Conservation (phyloP, 2,329 filamentous ascomycete genomes). For the Colletotrichum tamarilloi region DNA sequence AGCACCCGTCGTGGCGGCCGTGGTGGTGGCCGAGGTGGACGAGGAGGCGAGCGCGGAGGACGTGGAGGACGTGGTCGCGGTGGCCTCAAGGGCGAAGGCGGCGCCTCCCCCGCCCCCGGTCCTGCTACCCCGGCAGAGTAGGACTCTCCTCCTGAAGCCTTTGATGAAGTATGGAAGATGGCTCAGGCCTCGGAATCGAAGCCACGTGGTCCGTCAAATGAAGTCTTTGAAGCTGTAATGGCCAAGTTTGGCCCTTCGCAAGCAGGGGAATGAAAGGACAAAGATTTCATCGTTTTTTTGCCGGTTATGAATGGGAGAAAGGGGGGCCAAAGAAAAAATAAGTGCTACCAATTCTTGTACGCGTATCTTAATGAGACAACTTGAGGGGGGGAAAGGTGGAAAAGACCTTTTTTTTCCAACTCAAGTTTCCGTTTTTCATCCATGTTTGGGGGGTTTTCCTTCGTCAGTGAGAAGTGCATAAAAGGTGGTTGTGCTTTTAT, state of each 20-base stretch:
- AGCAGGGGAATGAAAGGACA: conserved; percentile 27
- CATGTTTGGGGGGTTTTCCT: conserved; percentile 27
- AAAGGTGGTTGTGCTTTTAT: conserved; percentile 18
- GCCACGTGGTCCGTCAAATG: conserved; percentile 22
- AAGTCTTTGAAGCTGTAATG: conserved; percentile 34
- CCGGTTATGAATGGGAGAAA: conserved; percentile 27
- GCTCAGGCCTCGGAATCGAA: conserved; percentile 2
- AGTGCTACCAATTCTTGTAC: conserved; percentile 39
- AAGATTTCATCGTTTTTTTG: conserved; percentile 15
- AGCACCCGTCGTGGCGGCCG: conserved; percentile 67
- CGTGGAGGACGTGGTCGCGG: conserved; percentile 64
- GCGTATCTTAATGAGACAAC: conserved; percentile 38
- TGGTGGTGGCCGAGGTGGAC: conserved; percentile 66
- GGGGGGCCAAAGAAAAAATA: conserved; percentile 28
- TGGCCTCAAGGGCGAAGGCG: conserved; percentile 69
- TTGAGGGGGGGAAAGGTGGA: conserved; percentile 5
- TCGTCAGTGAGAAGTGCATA: conserved; percentile 26
- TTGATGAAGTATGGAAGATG: conserved; percentile 24
- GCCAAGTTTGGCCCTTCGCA: conserved; percentile 29
- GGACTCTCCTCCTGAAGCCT: conserved; percentile 30
- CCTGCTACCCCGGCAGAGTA: conserved; percentile 59
- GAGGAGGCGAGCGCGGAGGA: conserved; percentile 66
- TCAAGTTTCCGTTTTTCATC: conserved; percentile 12
- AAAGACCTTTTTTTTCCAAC: conserved; percentile 4
- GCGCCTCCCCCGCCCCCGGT: conserved; percentile 63